Percentiles rank a stretch among this genome's conserved stretches.
phyloP scores from a whole-genome alignment of 2,329 filamentous ascomycete genomes.

The Neocucurbitaria cava region DNA sequence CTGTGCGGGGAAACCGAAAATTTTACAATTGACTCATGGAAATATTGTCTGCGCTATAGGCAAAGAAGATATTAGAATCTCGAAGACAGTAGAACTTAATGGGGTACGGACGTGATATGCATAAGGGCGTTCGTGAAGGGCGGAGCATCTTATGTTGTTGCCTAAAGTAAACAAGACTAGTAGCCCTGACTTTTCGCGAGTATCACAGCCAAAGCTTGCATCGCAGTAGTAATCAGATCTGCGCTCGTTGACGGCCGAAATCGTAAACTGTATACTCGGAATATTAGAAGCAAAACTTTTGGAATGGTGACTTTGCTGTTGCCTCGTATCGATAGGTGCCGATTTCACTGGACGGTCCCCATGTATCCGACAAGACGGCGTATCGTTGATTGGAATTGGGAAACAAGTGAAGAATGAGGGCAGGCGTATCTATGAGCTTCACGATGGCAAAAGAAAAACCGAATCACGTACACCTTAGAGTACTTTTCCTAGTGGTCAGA shows the following conservation, averaged over 20 bases:
- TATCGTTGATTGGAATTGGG: constrained; percentile 2
- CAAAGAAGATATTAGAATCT: neutral
- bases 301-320: too few relatives aligned
- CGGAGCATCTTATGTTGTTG: neutral
- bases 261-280: too few relatives aligned
- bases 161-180: neutral
- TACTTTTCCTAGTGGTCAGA: too few relatives aligned
- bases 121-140: neutral
- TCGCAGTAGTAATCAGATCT: too few relatives aligned
- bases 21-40: neutral
- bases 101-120: too few relatives aligned
- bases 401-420: constrained; percentile 1
- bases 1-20: neutral
- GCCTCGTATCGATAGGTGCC: constrained; percentile 12
- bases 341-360: constrained; percentile 8
- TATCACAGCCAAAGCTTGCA: neutral
- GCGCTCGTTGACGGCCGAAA: too few relatives aligned
- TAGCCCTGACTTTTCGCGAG: neutral
- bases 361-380: constrained; percentile 20
- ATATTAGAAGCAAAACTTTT: too few relatives aligned
- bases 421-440: constrained; percentile 6
- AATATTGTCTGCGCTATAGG: neutral
- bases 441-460: too few relatives aligned
- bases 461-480: too few relatives aligned
- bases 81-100: neutral